Percentiles rank a stretch among this genome's conserved stretches.
These are phyloP conservation scores for Leucocoprinus birnbaumii DNA, from an alignment of 768 basidiomycete species.

Conservation along the genomic window DNA sequence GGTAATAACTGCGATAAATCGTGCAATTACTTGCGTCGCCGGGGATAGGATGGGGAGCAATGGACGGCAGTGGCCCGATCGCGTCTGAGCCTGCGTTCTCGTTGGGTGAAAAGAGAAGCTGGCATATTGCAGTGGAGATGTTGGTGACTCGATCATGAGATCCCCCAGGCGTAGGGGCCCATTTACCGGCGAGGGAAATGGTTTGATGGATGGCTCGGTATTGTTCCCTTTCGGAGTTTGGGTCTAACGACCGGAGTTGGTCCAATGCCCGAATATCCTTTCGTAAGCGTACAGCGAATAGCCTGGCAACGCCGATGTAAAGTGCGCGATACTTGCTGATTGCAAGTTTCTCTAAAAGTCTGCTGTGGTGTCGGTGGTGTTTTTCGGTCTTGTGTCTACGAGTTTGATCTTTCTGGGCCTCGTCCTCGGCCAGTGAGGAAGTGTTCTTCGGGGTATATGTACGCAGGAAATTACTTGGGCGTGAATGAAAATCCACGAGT, in stretches of 20 bases:
- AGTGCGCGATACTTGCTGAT: conserved; percentile 55
- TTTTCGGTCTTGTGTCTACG: conserved; percentile 17
- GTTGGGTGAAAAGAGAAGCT: conserved; percentile 42
- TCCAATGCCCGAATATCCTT: conserved; percentile 43
- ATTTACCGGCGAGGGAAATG: conserved; percentile 63
- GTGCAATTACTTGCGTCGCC: conserved; percentile 28
- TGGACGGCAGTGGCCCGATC: conserved; percentile 14
- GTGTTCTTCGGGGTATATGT: conserved; percentile 13
- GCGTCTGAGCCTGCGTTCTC: conserved; percentile 27
- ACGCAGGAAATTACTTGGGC: conserved; percentile 26
- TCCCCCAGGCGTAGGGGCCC: conserved; percentile 60
- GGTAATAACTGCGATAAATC: conserved; percentile 54
- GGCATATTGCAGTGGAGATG: conserved; percentile 59
- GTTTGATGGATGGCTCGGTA: conserved; percentile 16
- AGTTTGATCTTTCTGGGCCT: conserved; percentile 6
- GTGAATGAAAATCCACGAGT: conserved; percentile 26
- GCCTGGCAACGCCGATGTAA: conserved; percentile 58
- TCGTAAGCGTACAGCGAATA: conserved; percentile 52
- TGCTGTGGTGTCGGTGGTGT: conserved; percentile 26
- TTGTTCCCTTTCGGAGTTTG: conserved; percentile 21
- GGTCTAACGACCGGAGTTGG: conserved; percentile 23
- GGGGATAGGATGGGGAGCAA: conserved; percentile 2
- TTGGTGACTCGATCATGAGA: conserved; percentile 65
- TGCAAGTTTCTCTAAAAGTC: conserved; percentile 37
- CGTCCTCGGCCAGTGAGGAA: conserved; percentile 15